Evolutionary conservation across 768 basidiomycete species (phyloP), one percentile per base, ranked within the genome.

Genomic region (Hericium alpestre): DNA sequence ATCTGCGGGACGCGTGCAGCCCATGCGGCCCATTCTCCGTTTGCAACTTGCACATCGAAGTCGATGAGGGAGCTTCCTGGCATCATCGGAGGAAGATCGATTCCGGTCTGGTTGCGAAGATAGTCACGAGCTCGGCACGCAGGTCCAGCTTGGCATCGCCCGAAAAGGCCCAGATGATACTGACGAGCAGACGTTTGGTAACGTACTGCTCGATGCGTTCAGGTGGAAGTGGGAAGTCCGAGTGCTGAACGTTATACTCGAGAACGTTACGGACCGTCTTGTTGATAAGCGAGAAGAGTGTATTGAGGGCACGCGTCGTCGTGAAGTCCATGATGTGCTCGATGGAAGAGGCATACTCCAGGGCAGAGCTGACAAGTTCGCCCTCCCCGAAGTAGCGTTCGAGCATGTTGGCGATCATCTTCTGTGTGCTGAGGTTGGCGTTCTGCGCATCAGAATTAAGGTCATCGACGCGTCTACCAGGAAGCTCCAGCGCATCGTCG

Each of bases 261-360:
- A 94, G 80, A 64, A 98, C 75, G 66, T 93, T 93, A 13, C 94
- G 90, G 40, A 86, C 84, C 0, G 92, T 93, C 74, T 97, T 97
- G 80, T 97, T 97, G 71, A 98, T 73, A 53, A 98, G 80, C 11
- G 96, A 98, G 77, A 99, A 98, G 18, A 99, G 80, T 0, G 96
- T 98, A 65, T 90, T 92, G 56, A 98, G 82, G 0, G 93, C 93
- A 46, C 96, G 90, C 9, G 87, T 91, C 38, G 72, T 69, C 1
- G 95, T 96, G 74, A 98, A 97, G 70, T 97, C 94, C 96, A 99
- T 98, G 74, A 99, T 97, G 66, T 99, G 96, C 64, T 93, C 89
- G 49, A 93, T 85, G n/a, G 82, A 79, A 51, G 82, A 83, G 0
- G 93, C 92, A 64, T 84, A 91, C 22, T 77, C 75, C 46, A 97